Conservation (phyloP, 176 grass and related monocot genomes). For the Themeda triandra region DNA sequence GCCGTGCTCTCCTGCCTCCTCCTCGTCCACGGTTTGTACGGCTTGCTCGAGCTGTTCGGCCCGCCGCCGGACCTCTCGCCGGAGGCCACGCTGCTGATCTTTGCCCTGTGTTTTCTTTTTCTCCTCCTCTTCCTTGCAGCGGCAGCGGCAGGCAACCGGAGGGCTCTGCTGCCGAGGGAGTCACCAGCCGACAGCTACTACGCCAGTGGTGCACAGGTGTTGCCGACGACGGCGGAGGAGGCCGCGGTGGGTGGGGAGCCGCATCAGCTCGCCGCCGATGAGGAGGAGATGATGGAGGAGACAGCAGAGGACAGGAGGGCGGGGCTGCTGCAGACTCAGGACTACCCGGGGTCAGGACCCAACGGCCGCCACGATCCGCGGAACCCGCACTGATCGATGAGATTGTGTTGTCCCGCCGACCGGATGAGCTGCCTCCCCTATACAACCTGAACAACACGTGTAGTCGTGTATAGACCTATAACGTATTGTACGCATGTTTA, state of each 20-base stretch:
- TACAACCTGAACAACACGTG: neutral
- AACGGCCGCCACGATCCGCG: slow-evolving; percentile 72
- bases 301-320: slow-evolving; percentile 28
- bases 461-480: neutral
- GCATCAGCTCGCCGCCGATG: slow-evolving; percentile 2
- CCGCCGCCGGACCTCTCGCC: slow-evolving; percentile 40
- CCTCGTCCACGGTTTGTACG: slow-evolving; percentile 44
- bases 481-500: neutral
- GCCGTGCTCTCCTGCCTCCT: slow-evolving; percentile 43
- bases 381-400: slow-evolving; percentile 41
- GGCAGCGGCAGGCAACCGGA: slow-evolving; percentile 25
- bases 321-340: slow-evolving; percentile 61
- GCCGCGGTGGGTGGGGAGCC: neutral
- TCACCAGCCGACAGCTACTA: neutral
- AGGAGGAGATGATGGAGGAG: neutral
- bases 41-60: slow-evolving; percentile 45
- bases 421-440: neutral
- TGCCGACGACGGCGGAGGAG: neutral
- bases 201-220: neutral
- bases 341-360: slow-evolving; percentile 60
- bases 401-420: neutral
- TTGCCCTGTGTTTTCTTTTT: slow-evolving; percentile 39
- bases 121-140: slow-evolving; percentile 28
- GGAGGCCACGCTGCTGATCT: slow-evolving; percentile 41
- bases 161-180: slow-evolving; percentile 25